Evolutionary conservation across 1,139 yeast genomes (phyloP).

Genomic region (Magnusiomyces fungicola): DNA sequence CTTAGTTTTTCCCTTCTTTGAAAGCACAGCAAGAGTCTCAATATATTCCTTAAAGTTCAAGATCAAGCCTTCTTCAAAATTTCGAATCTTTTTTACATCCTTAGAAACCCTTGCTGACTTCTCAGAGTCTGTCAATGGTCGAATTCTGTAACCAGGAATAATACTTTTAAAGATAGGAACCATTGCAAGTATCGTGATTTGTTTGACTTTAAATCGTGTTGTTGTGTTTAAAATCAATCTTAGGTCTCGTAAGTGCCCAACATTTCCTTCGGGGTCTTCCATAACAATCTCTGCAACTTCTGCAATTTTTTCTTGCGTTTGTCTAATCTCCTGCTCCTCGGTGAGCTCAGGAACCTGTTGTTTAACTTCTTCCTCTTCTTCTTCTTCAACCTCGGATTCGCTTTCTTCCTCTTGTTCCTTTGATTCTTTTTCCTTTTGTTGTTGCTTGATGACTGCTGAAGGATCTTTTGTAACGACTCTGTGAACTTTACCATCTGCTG

Average conservation of each 20-base stretch:
- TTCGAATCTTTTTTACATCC: constrained; percentile 69
- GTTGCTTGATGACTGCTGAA: constrained; percentile 21
- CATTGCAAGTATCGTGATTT: constrained; percentile 67
- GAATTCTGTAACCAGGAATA: constrained; percentile 81
- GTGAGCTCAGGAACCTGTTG: neutral
- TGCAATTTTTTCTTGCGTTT: constrained; percentile 78
- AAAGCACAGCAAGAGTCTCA: constrained; percentile 43
- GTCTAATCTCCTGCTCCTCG: constrained; percentile 24
- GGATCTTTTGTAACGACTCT: constrained; percentile 38
- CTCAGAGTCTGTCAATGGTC: constrained; percentile 76
- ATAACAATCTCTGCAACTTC: constrained; percentile 66
- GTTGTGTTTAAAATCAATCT: constrained; percentile 61
- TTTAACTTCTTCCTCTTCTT: constrained; percentile 4
- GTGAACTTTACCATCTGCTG: constrained; percentile 60
- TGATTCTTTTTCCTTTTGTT: constrained; percentile 16
- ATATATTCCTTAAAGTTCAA: constrained; percentile 64
- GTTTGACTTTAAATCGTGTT: constrained; percentile 59
- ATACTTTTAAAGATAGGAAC: constrained; percentile 79
- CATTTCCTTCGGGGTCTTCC: constrained; percentile 88
- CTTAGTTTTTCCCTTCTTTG: constrained; percentile 23
- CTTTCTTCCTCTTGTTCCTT: constrained; percentile 14
- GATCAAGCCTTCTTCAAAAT: constrained; percentile 72
- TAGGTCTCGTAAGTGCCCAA: constrained; percentile 57
- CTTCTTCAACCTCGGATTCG: constrained; percentile 5
- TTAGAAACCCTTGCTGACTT: constrained; percentile 72